Conservation (phyloP, 1,284 basidiomycete species). For the Trichosporon sp. region DNA sequence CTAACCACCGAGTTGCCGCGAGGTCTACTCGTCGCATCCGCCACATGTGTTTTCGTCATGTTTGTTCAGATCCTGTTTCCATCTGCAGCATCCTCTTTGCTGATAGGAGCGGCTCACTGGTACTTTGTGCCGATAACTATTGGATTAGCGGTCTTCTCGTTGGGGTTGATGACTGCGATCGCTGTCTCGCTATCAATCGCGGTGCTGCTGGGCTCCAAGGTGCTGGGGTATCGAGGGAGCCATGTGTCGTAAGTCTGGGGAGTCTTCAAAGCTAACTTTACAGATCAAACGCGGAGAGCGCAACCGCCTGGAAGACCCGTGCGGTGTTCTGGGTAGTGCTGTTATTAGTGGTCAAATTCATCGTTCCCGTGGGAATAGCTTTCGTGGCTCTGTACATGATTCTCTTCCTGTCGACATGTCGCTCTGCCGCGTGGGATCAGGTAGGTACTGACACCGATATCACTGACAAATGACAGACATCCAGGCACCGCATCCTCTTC, state of each 20-base stretch:
- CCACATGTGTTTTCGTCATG: neutral
- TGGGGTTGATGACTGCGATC: neutral
- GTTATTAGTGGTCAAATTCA: neutral
- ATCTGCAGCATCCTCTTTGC: neutral
- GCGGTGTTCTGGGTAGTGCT: neutral
- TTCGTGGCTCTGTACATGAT: neutral
- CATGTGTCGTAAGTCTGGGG: neutral
- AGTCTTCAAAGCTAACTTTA: neutral
- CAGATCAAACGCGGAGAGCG: neutral
- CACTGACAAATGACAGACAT: neutral
- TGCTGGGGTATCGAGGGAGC: neutral
- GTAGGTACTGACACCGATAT: neutral
- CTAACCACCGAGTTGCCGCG: neutral
- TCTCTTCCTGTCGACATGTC: neutral
- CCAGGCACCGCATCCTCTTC: constrained; percentile 32
- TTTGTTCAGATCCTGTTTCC: constrained; percentile 8
- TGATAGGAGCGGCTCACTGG: neutral
- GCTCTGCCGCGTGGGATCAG: neutral
- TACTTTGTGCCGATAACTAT: neutral
- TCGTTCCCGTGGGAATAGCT: neutral
- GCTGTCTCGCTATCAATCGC: neutral
- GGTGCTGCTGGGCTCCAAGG: neutral
- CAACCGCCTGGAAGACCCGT: neutral
- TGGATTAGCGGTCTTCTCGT: neutral
- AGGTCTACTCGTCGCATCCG: neutral